Evolutionary conservation across 2,329 filamentous ascomycete genomes (phyloP), one percentile per base, ranked within the genome.

Genomic region (Neodidymelliopsis sp.): DNA sequence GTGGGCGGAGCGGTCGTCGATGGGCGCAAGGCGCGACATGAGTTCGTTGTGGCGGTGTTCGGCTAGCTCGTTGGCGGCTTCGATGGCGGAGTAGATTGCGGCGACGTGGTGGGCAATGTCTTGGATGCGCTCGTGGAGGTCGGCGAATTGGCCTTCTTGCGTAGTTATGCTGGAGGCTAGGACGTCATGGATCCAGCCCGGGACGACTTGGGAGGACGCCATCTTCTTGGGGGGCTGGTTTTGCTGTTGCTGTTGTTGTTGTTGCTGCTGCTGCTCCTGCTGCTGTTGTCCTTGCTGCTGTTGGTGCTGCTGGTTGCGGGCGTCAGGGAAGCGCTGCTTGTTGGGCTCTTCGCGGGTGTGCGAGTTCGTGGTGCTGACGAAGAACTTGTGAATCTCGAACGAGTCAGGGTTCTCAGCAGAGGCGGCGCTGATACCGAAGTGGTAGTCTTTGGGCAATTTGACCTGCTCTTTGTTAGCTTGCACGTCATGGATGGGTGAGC

Each of bases 351-450:
- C 66, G 36, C 65, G 61, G 9, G 68, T 66, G 55, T 68, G 47
- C 1, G 70, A 56, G 50, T 70, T 71, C n/a, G 69, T 75, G 53
- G 63, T 86, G 66, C 86, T 84, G 40, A 94, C 84, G 25, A 89
- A 81, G 68, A 97, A 83, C 71, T 93, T 95, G 79, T 92, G 94
- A 59, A 96, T 74, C 74, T 99, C 94, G 66, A 97, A 96, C 4
- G 91, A 96, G 75, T 99, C 94, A 0, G 94, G 91, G 63, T 86
- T 92, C 60, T 97, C 93, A 22, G 90, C 89, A 3, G 90, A 93
- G 12, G 90, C 89, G 30, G 93, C 94, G 10, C 89, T 91, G 60
- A 99, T 77, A 63, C 94, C 94, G 59, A 96, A 90, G 70, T 84
- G 83, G 77, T 97, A 95, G 59, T 90, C 90, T 2, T 81, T 64